Base-by-base conservation (phyloP, 805 yeast species). In the Priceomyces haplophilus region DNA sequence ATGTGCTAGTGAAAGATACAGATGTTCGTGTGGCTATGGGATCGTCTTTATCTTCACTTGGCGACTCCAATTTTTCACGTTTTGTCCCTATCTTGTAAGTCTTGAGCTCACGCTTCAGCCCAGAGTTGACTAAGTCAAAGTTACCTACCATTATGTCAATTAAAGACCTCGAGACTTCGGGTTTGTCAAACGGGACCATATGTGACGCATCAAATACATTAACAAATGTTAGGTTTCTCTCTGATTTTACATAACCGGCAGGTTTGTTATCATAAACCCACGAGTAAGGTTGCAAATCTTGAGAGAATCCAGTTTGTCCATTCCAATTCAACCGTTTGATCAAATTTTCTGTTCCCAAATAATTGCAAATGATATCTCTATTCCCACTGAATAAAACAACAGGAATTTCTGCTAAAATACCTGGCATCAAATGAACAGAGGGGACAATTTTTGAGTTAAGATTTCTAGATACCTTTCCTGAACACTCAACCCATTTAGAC, bases 151-250 rank as follows among this genome's bases (percentile, higher is more conserved):
- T 53, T 17, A 78, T 46, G 54, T 88, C 89, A 32, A 89, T 65
- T 46, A 90, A 63, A 13, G 88, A 88, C 50, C 89, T 72, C 6
- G 90, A 77, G 20, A 77, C 73, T 36, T 73, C 79, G 1, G 93
- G 85, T 40, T 78, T 65, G 59, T 90, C 97, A 50, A 78, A 83
- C 1, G 98, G 96, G 19, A 89, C 93, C 98, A 93, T 91, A 58
- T 93, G 98, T 3, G 96, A 84, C 0, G 96, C 80, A 52, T 87
- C 79, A 58, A 65, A 78, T 1, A 91, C 79, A 44, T 80, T 79
- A 24, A 86, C 80, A 58, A 84, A 85, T 0, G 96, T 84, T 54
- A 91, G 68, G 55, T 88, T 87, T 48, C 87, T 73, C 37, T 82
- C 90, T 15, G 62, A 39, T 45, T 61, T 61, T 30, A 78, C 51